Conservation (phyloP, 129 eudicot genomes). For the Chrysanthemum seticuspe region DNA sequence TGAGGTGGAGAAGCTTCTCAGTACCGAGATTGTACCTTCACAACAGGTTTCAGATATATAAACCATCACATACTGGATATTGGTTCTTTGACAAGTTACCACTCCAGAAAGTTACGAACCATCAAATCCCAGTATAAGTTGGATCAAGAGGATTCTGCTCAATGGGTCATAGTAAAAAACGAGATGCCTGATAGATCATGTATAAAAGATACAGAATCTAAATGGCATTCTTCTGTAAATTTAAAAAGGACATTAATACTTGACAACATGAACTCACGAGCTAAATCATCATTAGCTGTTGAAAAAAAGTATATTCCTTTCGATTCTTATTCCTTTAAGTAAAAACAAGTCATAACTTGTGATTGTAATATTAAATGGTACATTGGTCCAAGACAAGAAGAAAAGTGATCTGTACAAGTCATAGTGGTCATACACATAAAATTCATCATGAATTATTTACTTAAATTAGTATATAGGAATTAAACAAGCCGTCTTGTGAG, state of each 20-base stretch:
- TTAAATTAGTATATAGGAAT: background rate
- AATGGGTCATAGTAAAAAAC: background rate
- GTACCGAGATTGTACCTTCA: slow-evolving; percentile 46
- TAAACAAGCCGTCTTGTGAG: background rate
- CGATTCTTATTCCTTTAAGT: background rate
- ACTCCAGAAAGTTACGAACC: slow-evolving; percentile 12
- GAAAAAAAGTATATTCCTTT: background rate
- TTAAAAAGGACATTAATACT: slow-evolving; percentile 18
- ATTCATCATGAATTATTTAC: slow-evolving; percentile 11
- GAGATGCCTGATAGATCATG: background rate
- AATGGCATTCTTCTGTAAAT: slow-evolving; percentile 15
- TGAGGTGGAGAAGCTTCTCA: slow-evolving; percentile 92
- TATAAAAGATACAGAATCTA: slow-evolving; percentile 17
- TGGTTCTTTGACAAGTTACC: background rate
- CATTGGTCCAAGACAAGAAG: background rate
- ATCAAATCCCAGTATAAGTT: background rate
- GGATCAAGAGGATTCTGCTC: background rate
- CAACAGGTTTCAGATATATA: slow-evolving; percentile 50
- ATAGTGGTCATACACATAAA: background rate
- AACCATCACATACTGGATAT: background rate
- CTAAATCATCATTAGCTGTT: slow-evolving; percentile 2
- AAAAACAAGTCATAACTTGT: background rate
- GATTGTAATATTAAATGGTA: background rate
- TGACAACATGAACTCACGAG: slow-evolving; percentile 15
- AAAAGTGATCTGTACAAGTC: slow-evolving; percentile 18